Conservation (phyloP, 1,284 basidiomycete genomes). For the Amylostereum areolatum region DNA sequence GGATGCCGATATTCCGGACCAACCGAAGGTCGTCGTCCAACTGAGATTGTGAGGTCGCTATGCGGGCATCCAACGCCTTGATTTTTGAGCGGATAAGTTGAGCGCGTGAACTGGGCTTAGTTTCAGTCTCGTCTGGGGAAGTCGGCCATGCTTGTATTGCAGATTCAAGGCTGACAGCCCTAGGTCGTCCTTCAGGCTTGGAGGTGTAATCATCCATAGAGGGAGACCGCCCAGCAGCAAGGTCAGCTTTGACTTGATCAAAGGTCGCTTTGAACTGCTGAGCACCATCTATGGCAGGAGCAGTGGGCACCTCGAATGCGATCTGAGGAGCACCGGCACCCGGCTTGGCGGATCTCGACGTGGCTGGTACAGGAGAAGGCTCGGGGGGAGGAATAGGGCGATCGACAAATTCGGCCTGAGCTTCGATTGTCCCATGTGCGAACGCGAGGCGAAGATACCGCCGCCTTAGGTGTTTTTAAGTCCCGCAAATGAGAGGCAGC, state of each 20-base stretch:
- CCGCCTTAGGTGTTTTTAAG: slow-evolving; percentile 34
- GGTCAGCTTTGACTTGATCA: slow-evolving; percentile 78
- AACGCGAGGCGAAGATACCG: slow-evolving; percentile 27
- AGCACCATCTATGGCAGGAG: slow-evolving; percentile 46
- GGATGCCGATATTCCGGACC: slow-evolving; percentile 76
- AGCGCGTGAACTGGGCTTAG: slow-evolving; percentile 41
- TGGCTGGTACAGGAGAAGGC: slow-evolving; percentile 6
- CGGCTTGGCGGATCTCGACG: slow-evolving; percentile 22
- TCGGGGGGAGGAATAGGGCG: slow-evolving; percentile 6
- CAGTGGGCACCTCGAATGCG: slow-evolving; percentile 36
- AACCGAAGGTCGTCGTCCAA: slow-evolving; percentile 71
- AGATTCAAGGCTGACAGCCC: slow-evolving; percentile 29
- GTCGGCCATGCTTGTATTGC: slow-evolving; percentile 14
- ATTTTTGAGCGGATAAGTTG: slow-evolving; percentile 60
- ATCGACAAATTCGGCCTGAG: slow-evolving; percentile 16
- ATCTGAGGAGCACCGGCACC: slow-evolving; percentile 24
- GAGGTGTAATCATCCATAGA: slow-evolving; percentile 18
- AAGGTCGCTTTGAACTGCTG: slow-evolving; percentile 77
- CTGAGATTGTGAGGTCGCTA: slow-evolving; percentile 50
- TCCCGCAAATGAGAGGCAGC: slow-evolving; percentile 76
- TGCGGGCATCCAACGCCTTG: slow-evolving; percentile 53
- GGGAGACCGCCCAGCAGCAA: slow-evolving; percentile 45
- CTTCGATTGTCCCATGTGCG: slow-evolving; percentile 38
- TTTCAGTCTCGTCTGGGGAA: slow-evolving; percentile 9
- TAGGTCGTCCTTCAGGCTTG: slow-evolving; percentile 19